These are phyloP conservation scores for Blepharisma japonicum DNA, from an alignment of 73 alveolate species.

Conservation along the genomic window DNA sequence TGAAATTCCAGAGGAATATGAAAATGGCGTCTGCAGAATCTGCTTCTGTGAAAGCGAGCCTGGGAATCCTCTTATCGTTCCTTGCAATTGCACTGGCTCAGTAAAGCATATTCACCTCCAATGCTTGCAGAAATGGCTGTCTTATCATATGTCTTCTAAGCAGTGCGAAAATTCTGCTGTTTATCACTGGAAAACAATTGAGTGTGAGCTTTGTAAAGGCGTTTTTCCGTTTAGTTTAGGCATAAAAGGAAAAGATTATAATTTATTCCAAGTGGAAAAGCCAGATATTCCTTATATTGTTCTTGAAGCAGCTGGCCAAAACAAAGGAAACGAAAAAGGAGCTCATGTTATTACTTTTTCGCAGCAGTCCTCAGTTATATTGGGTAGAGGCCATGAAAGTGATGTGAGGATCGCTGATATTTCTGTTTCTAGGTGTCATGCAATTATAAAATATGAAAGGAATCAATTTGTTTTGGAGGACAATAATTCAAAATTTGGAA, in stretches of 20 bases:
- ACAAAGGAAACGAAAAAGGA: slow-evolving; percentile 33
- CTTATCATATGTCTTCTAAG: slow-evolving; percentile 45
- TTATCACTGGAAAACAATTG: slow-evolving; percentile 65
- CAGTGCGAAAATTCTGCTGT: slow-evolving; percentile 34
- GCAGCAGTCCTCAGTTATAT: slow-evolving; percentile 31
- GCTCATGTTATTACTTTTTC: slow-evolving; percentile 32
- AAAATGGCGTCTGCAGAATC: slow-evolving; percentile 40
- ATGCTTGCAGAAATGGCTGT: slow-evolving; percentile 62
- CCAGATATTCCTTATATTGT: slow-evolving; percentile 37
- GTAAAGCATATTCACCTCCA: slow-evolving; percentile 57
- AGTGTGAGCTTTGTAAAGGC: slow-evolving; percentile 67
- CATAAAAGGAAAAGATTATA: slow-evolving; percentile 29
- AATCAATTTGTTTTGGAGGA: slow-evolving; percentile 50
- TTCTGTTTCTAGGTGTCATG: slow-evolving; percentile 82
- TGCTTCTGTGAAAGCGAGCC: slow-evolving; percentile 39
- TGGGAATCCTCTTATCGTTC: slow-evolving; percentile 41
- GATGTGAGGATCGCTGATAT: slow-evolving; percentile 76
- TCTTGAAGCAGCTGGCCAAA: slow-evolving; percentile 37
- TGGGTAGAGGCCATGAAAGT: slow-evolving; percentile 83
- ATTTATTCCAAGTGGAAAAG: slow-evolving; percentile 34
- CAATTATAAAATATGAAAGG: slow-evolving; percentile 44
- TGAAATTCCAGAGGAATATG: neutral
- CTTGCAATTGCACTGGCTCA: slow-evolving; percentile 65
- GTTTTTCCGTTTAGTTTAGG: slow-evolving; percentile 39
- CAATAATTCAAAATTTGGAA: slow-evolving; percentile 74